Percentiles rank a stretch among this genome's conserved stretches.
phyloP scores from a whole-genome alignment of 352 stramenopile species.

The Blastocystis sp. region DNA sequence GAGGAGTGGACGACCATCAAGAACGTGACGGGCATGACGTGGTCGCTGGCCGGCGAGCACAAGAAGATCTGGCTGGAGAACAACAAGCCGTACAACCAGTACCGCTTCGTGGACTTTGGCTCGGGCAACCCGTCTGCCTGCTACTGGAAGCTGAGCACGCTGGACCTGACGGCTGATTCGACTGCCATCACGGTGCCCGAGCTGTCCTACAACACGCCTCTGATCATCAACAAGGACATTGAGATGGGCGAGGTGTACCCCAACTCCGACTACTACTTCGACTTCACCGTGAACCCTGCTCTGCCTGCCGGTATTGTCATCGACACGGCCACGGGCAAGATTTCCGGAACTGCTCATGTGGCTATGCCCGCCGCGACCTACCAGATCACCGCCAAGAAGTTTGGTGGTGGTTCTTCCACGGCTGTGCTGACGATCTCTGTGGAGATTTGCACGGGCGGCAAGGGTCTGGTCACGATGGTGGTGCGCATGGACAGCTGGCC shows the following conservation, averaged over 20 bases:
- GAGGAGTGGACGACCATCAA: too few relatives aligned
- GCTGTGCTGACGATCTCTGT: background rate
- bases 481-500: background rate
- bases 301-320: constrained; percentile 21
- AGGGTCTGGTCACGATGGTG: constrained; percentile 1
- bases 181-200: too few relatives aligned
- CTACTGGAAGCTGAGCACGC: background rate
- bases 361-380: background rate
- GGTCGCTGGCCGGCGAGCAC: too few relatives aligned
- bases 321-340: background rate
- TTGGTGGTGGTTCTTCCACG: background rate
- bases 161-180: too few relatives aligned
- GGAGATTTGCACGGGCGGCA: background rate
- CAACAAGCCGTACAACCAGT: too few relatives aligned
- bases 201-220: too few relatives aligned
- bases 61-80: too few relatives aligned
- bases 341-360: constrained; percentile 36
- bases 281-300: background rate
- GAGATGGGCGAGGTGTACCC: too few relatives aligned
- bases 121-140: background rate
- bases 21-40: too few relatives aligned
- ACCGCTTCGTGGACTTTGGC: background rate
- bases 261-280: too few relatives aligned
- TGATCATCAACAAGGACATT: too few relatives aligned
- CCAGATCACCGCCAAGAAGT: constrained; percentile 38